A percentile compares a stretch with the other conserved stretches of the same genome.
Conservation (phyloP, 176 grass and related monocot species). For the Avena sativa region DNA sequence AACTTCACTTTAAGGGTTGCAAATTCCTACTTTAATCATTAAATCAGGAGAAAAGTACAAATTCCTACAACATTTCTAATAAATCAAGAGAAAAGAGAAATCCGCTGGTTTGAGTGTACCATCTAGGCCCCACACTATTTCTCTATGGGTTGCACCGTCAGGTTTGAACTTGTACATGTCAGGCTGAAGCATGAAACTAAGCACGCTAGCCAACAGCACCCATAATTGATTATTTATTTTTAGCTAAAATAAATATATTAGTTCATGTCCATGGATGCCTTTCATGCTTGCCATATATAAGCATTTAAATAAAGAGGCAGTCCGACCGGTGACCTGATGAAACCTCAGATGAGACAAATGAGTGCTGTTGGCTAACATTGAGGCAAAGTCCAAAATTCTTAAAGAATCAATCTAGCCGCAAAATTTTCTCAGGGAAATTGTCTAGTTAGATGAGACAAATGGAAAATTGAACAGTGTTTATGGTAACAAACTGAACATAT, state of each 20-base stretch:
- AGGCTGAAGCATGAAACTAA: not conserved
- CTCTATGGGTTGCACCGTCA: not conserved
- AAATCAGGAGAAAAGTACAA: conserved; percentile 14
- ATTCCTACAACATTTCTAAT: not conserved
- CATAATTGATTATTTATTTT: not conserved
- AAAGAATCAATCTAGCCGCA: conserved; percentile 20
- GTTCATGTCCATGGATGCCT: not conserved
- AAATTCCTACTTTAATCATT: conserved; percentile 30
- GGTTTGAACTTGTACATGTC: not conserved
- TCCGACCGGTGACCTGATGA: conserved; percentile 17
- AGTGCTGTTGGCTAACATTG: not conserved
- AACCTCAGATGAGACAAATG: not conserved
- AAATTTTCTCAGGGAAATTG: conserved; percentile 23
- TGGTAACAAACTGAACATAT: conserved; percentile 30
- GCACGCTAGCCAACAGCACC: not conserved
- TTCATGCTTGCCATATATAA: not conserved
- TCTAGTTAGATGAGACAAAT: conserved; percentile 32
- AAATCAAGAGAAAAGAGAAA: not conserved
- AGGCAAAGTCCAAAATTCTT: conserved; percentile 18
- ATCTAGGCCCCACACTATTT: not conserved
- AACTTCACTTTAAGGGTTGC: not conserved
- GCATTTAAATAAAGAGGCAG: conserved; percentile 1
- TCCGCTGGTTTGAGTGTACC: not conserved
- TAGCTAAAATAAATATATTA: not conserved
- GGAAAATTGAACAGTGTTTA: conserved; percentile 24